Conservation (phyloP, 108 stramenopile genomes). For the Nannochloropsis gaditana region DNA sequence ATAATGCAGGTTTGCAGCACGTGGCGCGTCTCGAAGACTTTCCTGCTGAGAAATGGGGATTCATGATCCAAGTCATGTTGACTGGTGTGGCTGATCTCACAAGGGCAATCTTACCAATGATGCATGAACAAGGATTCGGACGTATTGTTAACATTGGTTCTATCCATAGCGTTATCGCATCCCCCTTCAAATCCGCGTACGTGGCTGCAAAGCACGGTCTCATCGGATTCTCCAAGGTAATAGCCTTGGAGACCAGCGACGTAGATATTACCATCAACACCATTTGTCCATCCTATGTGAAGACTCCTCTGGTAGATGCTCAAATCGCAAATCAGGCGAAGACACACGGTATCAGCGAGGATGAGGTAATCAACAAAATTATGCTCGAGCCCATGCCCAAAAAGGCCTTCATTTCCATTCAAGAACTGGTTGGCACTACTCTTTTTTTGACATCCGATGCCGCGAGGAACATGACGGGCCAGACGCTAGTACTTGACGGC, state of each 20-base stretch:
- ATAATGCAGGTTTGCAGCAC: slow-evolving; percentile 48
- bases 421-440: slow-evolving; percentile 17
- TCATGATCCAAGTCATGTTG: slow-evolving; percentile 35
- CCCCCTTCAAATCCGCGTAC: slow-evolving; percentile 41
- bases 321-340: slow-evolving; percentile 23
- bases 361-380: slow-evolving; percentile 22
- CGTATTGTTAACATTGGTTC: slow-evolving; percentile 42
- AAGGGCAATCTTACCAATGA: slow-evolving; percentile 24
- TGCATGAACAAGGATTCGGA: slow-evolving; percentile 34
- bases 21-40: slow-evolving; percentile 35
- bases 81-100: slow-evolving; percentile 33
- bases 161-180: slow-evolving; percentile 43
- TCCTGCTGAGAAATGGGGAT: slow-evolving; percentile 32
- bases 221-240: slow-evolving; percentile 32
- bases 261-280: slow-evolving; percentile 31
- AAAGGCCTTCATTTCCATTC: slow-evolving; percentile 20
- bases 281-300: slow-evolving; percentile 43
- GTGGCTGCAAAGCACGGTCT: slow-evolving; percentile 49
- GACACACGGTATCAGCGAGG: slow-evolving; percentile 11
- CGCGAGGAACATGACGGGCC: slow-evolving; percentile 21
- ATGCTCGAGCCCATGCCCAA: slow-evolving; percentile 28
- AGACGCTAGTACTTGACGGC: slow-evolving; percentile 18
- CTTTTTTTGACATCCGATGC: slow-evolving; percentile 21
- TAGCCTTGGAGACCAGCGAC: slow-evolving; percentile 36
- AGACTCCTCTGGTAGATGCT: slow-evolving; percentile 31